Percentiles rank a stretch among this genome's conserved stretches.
Conservation (phyloP, 2,329 filamentous ascomycete species). For the Colletotrichum sp. region DNA sequence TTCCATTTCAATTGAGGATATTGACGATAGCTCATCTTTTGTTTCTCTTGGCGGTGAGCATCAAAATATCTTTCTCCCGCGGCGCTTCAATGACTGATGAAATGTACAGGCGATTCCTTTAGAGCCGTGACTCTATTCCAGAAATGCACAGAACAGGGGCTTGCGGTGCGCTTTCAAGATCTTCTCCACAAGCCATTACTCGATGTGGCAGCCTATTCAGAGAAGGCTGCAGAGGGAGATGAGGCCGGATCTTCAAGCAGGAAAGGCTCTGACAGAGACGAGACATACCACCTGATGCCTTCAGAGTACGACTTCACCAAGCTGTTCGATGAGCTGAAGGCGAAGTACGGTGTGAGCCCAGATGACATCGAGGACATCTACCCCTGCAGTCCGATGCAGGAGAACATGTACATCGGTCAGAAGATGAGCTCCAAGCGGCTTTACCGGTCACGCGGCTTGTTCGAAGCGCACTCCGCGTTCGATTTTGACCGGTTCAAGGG, state of each 20-base stretch:
- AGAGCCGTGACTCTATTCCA: conserved; percentile 2
- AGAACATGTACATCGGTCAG: conserved; percentile 39
- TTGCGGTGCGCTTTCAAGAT: conserved; percentile 3
- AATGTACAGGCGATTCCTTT: conserved; percentile 9
- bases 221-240: neutral
- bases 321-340: neutral
- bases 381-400: conserved; percentile 41
- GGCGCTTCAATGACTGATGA: neutral
- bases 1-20: neutral
- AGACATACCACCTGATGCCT: neutral
- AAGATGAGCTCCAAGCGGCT: conserved; percentile 23
- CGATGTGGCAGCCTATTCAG: neutral
- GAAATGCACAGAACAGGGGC: conserved; percentile 8
- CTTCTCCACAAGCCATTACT: neutral
- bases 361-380: conserved; percentile 32
- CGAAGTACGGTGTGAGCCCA: neutral
- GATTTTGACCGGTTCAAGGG: neutral
- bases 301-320: neutral
- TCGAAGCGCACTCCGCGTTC: neutral
- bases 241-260: neutral
- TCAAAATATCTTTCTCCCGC: too few relatives aligned
- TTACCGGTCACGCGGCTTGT: conserved; percentile 26
- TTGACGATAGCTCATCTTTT: neutral
- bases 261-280: neutral
- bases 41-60: conserved; percentile 6